A percentile compares a stretch with the other conserved stretches of the same genome.
These are phyloP conservation scores for Luvunga scandens DNA, from an alignment of 345 rosid species.

Conservation along the genomic window DNA sequence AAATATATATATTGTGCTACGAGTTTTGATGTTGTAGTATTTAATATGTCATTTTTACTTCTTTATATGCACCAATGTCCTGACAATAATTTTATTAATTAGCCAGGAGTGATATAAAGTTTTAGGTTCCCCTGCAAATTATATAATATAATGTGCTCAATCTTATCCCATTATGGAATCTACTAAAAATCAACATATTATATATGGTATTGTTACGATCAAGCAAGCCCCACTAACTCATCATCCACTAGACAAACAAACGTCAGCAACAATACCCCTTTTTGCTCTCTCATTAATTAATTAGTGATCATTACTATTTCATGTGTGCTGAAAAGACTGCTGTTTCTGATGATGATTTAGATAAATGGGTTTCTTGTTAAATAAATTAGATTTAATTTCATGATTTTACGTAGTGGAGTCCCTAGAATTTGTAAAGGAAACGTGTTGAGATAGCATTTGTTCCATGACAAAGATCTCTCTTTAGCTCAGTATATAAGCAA, in stretches of 20 bases:
- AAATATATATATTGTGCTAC: too few relatives aligned
- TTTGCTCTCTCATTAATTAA: not conserved
- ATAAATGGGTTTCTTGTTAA: not conserved
- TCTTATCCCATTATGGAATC: not conserved
- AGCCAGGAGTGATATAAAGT: too few relatives aligned
- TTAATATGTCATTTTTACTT: too few relatives aligned
- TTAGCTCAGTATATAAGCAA: conserved; percentile 15
- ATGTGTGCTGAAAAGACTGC: not conserved
- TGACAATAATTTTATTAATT: too few relatives aligned
- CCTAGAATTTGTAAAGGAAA: conserved; percentile 17
- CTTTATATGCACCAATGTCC: too few relatives aligned
- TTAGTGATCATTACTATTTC: not conserved
- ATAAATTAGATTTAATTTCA: not conserved
- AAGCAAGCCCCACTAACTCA: not conserved
- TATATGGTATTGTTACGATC: not conserved
- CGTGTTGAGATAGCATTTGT: conserved; percentile 14
- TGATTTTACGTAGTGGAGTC: conserved; percentile 32
- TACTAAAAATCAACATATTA: not conserved
- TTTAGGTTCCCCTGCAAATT: too few relatives aligned
- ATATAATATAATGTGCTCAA: not conserved
- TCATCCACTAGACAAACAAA: not conserved
- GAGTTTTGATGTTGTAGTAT: too few relatives aligned
- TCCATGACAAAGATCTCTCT: not conserved
- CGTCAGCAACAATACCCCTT: not conserved
- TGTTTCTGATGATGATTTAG: not conserved